Evolutionary conservation across 768 basidiomycete species (phyloP).

Genomic region (Gelatoporia subvermispora): DNA sequence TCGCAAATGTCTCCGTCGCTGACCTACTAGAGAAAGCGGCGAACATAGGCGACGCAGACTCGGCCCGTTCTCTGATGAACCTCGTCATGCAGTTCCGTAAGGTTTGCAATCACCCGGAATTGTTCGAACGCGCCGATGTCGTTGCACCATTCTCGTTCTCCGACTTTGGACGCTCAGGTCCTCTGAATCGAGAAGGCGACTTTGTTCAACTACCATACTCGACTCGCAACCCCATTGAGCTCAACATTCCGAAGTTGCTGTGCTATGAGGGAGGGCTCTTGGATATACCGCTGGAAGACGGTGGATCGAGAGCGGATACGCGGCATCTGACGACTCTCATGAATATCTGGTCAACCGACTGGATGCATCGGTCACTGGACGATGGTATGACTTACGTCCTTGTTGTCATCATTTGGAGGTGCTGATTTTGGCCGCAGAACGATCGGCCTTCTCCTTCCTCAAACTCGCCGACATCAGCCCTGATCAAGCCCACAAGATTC

Average conservation of each 20-base stretch:
- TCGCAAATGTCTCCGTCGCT: constrained; percentile 90
- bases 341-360: constrained; percentile 88
- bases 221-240: constrained; percentile 81
- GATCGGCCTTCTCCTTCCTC: constrained; percentile 77
- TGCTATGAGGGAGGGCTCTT: constrained; percentile 75
- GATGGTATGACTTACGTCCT: constrained; percentile 47
- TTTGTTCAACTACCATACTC: constrained; percentile 80
- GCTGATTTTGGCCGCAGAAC: constrained; percentile 20
- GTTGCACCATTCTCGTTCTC: constrained; percentile 90
- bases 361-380: constrained; percentile 67
- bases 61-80: constrained; percentile 95
- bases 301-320: constrained; percentile 42
- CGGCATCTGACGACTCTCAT: constrained; percentile 61
- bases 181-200: constrained; percentile 85
- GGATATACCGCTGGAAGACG: constrained; percentile 54
- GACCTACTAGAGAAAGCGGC: constrained; percentile 93
- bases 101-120: constrained; percentile 97
- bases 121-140: constrained; percentile 97
- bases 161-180: constrained; percentile 73
- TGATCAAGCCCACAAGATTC: constrained; percentile 58
- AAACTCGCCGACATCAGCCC: constrained; percentile 61
- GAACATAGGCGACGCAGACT: constrained; percentile 85
- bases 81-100: constrained; percentile 99
- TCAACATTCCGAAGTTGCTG: constrained; percentile 67
- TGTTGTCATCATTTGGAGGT: constrained; percentile 1